Evolutionary conservation across 345 rosid genomes (phyloP).

Genomic region (Syzygium jambos): DNA sequence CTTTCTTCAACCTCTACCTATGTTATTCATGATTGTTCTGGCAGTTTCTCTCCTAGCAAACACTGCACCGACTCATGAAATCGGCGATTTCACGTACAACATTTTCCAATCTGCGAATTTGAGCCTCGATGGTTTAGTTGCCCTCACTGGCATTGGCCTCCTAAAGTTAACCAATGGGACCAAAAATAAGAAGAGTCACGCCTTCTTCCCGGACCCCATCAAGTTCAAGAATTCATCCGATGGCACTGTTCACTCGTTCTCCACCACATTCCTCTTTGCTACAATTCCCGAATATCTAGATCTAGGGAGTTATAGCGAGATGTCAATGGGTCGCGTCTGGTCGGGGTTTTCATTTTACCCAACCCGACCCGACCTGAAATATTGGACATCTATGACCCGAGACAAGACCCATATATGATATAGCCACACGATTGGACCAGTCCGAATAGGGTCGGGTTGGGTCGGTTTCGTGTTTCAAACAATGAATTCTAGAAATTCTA

Average conservation of each 20-base stretch:
- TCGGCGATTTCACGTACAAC: background rate
- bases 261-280: background rate
- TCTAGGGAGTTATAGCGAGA: no score
- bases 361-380: no score
- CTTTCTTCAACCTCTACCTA: background rate
- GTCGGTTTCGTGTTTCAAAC: no score
- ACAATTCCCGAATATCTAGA: background rate
- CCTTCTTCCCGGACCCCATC: background rate
- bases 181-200: background rate
- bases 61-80: background rate
- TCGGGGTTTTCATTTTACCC: no score
- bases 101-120: background rate
- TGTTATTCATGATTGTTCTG: background rate
- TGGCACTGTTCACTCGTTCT: background rate
- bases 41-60: background rate
- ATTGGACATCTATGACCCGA: no score
- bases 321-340: no score
- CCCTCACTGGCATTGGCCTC: background rate
- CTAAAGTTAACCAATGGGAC: background rate
- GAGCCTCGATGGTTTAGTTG: background rate
- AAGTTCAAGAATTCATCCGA: background rate
- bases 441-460: no score
- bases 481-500: no score
- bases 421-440: no score
- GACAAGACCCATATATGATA: no score